phyloP scores from a whole-genome alignment of 2,329 filamentous ascomycete species.

The Alternaria sp. region DNA sequence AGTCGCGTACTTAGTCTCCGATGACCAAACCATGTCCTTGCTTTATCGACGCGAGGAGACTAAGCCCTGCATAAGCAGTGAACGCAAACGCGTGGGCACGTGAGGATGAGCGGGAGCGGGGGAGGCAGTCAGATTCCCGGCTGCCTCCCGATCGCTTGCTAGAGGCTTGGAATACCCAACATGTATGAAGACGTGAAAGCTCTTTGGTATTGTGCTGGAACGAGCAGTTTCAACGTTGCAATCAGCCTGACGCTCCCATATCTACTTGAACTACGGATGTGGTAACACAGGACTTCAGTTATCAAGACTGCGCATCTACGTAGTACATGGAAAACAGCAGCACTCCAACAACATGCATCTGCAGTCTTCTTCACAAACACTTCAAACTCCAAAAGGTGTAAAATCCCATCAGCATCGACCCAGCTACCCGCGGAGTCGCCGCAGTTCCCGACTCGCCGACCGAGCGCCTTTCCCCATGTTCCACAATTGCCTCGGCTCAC shows the following conservation, averaged over 20 bases:
- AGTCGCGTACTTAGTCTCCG: neutral
- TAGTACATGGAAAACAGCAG: neutral
- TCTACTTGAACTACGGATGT: neutral
- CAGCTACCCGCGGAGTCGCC: slow-evolving; percentile 6
- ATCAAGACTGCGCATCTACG: neutral
- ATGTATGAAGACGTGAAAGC: neutral
- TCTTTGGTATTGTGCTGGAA: neutral
- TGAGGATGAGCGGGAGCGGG: neutral
- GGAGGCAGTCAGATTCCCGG: neutral
- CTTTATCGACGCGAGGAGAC: neutral
- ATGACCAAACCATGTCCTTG: slow-evolving; percentile 2
- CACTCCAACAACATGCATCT: neutral
- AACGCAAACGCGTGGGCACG: slow-evolving; percentile 13
- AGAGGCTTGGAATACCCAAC: neutral
- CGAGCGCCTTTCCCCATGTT: slow-evolving; percentile 16
- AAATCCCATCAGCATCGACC: neutral
- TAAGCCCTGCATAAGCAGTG: neutral
- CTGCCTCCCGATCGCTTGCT: too few relatives aligned
- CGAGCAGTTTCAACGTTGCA: neutral
- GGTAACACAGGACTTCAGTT: neutral
- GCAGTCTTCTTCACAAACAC: neutral
- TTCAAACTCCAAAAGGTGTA: neutral
- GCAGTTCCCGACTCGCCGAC: slow-evolving; percentile 12
- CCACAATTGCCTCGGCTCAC: slow-evolving; percentile 16
- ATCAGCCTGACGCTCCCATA: neutral